Base-by-base conservation (phyloP, 2,329 filamentous ascomycete genomes). In the Cytospora mali region DNA sequence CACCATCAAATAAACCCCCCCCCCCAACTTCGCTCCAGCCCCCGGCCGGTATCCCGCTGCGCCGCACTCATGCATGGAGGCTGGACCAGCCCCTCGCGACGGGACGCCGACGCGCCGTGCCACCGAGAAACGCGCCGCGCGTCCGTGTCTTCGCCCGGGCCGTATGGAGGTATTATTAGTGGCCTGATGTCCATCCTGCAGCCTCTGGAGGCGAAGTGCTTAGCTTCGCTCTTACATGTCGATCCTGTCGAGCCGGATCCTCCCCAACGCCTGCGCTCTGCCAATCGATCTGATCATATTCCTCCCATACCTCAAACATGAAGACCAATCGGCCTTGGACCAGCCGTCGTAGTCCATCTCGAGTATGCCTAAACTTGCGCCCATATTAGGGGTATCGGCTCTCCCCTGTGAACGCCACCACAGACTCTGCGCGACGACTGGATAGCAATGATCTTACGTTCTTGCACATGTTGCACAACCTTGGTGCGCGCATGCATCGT, bases 241-340 rank as follows among this genome's bases (percentile, higher is more conserved):
- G 33, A 55, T 60, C 42, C 21, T 46, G 56, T 35, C 29, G 51
- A 64, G 33, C 52, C 27, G 46, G 39, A 35, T 14, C 14, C 50
- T 59, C 49, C 57, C 56, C 51, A 64, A 56, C 62, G 51, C 57
- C 62, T 42, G 54, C 57, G 57, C 62, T 51, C 29, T 56, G 56
- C 52, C 62, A 64, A 64, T 56, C 61, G 27, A 56, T 56, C 33
- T n/a, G 21, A 58, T 25, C 14, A 27, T 28, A 10, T 52, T 28
- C 21, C 48, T 51, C 27, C 52, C 31, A 49, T 33, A 39, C 31
- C 10, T 42, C 46, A 48, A 31, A 54, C n/a, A 27, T 11, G 46
- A 42, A 55, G 35, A 23, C 48, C 46, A 60, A 27, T 39, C 53
- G 28, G 58, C 21, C 56, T 52, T 23, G 16, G 48, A 25, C 29